Evolutionary conservation across 768 basidiomycete species (phyloP).

Genomic region (Tricholoma saponaceum): DNA sequence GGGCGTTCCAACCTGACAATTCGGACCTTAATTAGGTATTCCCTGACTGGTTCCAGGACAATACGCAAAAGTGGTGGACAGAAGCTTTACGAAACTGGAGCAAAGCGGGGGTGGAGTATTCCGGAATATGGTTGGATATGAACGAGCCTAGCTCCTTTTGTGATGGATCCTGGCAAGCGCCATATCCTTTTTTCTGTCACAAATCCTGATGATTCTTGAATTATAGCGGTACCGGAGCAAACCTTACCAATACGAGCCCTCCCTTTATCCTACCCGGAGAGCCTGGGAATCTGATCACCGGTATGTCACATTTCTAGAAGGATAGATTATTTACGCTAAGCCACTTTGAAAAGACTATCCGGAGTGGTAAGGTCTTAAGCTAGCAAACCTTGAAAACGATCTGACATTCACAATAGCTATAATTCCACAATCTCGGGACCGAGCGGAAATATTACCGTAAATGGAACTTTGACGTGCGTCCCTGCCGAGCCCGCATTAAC

Average conservation of each 20-base stretch:
- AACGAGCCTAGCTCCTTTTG: constrained; percentile 68
- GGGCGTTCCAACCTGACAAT: neutral
- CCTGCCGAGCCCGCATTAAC: constrained; percentile 17
- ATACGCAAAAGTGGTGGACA: constrained; percentile 56
- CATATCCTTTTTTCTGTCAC: neutral
- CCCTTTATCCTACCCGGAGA: constrained; percentile 57
- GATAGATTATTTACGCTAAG: constrained; percentile 1
- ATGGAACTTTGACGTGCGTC: constrained; percentile 55
- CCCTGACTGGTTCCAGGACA: constrained; percentile 57
- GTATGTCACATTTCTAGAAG: constrained; percentile 15
- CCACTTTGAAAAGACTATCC: constrained; percentile 46
- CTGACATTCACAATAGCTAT: constrained; percentile 40
- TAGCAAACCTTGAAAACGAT: neutral
- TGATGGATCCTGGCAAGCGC: constrained; percentile 48
- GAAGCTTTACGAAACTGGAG: constrained; percentile 57
- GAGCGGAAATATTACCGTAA: constrained; percentile 73
- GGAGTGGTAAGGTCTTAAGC: constrained; percentile 48
- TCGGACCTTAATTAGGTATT: constrained; percentile 36
- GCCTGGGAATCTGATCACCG: constrained; percentile 44
- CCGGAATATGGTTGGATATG: constrained; percentile 70
- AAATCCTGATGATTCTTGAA: constrained; percentile 4
- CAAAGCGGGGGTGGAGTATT: constrained; percentile 47
- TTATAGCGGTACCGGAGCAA: constrained; percentile 50
- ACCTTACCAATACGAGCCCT: constrained; percentile 49
- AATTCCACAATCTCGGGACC: constrained; percentile 57